Percentiles rank a stretch among this genome's conserved stretches.
Evolutionary conservation across 345 rosid species (phyloP).

Genomic region (Luvunga scandens): DNA sequence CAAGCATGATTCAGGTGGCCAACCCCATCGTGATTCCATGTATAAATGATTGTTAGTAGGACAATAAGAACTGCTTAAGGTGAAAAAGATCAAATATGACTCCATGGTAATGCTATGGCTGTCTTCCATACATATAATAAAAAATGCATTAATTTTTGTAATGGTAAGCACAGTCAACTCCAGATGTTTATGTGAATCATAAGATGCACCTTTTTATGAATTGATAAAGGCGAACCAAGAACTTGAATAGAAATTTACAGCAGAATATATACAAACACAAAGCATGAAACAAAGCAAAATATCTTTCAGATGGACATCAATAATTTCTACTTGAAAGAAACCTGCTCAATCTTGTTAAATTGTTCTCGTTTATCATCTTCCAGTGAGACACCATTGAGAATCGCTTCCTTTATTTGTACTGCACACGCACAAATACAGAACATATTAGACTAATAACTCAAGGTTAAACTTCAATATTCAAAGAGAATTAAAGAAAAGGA

Average conservation of each 20-base stretch:
- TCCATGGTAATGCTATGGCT: background rate
- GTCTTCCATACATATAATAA: background rate
- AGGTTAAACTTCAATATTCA: slow-evolving; percentile 2
- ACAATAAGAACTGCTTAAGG: background rate
- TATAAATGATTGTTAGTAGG: background rate
- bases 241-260: background rate
- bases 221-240: background rate
- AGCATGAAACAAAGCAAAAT: background rate
- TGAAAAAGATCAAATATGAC: background rate
- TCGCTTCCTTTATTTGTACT: slow-evolving; percentile 79
- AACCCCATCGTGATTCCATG: background rate
- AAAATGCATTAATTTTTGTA: background rate
- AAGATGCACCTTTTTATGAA: background rate
- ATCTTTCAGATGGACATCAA: background rate
- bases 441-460: slow-evolving; percentile 17
- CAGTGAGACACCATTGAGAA: slow-evolving; percentile 88
- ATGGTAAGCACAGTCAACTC: background rate
- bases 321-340: slow-evolving; percentile 15
- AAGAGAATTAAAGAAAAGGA: background rate
- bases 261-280: background rate
- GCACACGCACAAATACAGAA: slow-evolving; percentile 24
- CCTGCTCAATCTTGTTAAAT: slow-evolving; percentile 94
- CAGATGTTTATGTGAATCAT: background rate
- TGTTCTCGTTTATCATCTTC: slow-evolving; percentile 79
- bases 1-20: background rate